Base-by-base conservation (phyloP, 305 asterid genomes). In the Ilex paraguariensis region DNA sequence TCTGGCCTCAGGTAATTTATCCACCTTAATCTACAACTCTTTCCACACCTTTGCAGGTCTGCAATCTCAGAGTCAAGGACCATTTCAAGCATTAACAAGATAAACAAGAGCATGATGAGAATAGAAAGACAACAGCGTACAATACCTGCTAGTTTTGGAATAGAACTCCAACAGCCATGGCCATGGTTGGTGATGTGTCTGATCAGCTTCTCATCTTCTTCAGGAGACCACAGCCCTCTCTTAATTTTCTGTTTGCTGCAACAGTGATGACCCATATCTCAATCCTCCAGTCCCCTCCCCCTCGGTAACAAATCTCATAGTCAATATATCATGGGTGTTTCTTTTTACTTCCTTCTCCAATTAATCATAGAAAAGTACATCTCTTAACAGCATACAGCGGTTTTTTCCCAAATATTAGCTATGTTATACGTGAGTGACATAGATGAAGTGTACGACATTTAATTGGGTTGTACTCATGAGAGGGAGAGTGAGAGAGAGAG, bases 151-250 rank as follows among this genome's bases (percentile, higher is more conserved):
- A 91, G 80, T 79, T 81, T 84, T 6, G 97, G 96, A 21, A 91
- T 90, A 39, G 97, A 81, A 53, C 97, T 91, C 97, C 97, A 91
- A 75, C 97, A 88, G 77, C 88, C 85, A 54, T 91, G 91, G 82
- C 97, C 97, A 59, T 91, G 82, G 51, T 57, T 13, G 21, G 85
- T 76, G 74, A 91, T 88, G 66, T 88, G 95, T 50, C 39, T 54
- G 61, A 86, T 42, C 7, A 90, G 96, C 78, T 81, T 87, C 32
- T 90, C 96, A 61, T 90, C 97, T 74, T 90, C 97, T 60, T 87
- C 93, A 3, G 97, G 97, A n/a, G 97, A 90, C 97, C 97, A 90
- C 2, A 91, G 79, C 3, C 97, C 96, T 60, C 96, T 78, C 83
- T 84, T 91, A 1, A 91, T 96, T 70, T 88, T 91, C 76, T 88